A percentile compares a stretch with the other conserved stretches of the same genome.
Evolutionary conservation across 306 rosid genomes (phyloP).

Genomic region (Glycine tomentella): DNA sequence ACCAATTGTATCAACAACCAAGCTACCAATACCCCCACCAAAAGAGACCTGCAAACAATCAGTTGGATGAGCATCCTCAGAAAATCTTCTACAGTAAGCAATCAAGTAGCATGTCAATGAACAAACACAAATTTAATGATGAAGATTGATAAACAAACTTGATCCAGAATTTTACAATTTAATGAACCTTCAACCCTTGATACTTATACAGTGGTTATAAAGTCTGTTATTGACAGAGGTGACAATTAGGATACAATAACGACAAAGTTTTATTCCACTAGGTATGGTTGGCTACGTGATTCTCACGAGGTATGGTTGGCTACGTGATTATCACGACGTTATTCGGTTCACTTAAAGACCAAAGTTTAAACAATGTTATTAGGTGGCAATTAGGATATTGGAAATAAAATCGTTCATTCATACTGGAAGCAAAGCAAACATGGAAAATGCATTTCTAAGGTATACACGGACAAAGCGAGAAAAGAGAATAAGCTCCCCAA

Average conservation of each 20-base stretch:
- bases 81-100: conserved; percentile 7
- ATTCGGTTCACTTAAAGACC: too few relatives aligned
- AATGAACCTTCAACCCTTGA: not conserved
- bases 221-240: not conserved
- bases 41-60: conserved; percentile 65
- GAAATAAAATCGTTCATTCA: not conserved
- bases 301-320: too few relatives aligned
- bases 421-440: not conserved
- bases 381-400: not conserved
- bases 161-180: conserved; percentile 16
- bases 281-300: too few relatives aligned
- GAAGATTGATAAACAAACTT: conserved; percentile 22
- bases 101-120: not conserved
- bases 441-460: conserved; percentile 9
- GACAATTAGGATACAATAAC: not conserved
- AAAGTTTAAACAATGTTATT: too few relatives aligned
- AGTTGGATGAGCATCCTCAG: conserved; percentile 24
- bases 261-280: too few relatives aligned
- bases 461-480: too few relatives aligned
- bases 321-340: too few relatives aligned
- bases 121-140: conserved; percentile 23
- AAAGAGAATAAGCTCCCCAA: too few relatives aligned
- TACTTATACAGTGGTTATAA: not conserved
- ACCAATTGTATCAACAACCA: conserved; percentile 89
- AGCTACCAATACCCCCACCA: conserved; percentile 82